A percentile compares a stretch with the other conserved stretches of the same genome.
Conservation (phyloP, 345 rosid genomes). For the Arabis alpina region DNA sequence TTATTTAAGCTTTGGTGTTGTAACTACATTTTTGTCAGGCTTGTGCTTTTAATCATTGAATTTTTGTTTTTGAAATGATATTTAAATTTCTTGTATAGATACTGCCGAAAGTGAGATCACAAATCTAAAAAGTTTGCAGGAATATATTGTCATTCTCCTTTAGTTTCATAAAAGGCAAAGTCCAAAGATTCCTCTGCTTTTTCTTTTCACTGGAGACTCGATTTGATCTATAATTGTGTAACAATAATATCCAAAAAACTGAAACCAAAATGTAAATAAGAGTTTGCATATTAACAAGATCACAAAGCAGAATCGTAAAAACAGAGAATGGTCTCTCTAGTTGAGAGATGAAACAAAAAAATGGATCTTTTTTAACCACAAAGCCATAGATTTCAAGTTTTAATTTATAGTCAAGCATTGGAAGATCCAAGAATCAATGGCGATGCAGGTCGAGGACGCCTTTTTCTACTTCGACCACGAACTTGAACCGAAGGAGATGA, state of each 20-base stretch:
- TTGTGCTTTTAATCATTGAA: constrained; percentile 21
- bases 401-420: constrained; percentile 32
- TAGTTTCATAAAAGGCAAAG: constrained; percentile 10
- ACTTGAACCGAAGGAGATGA: constrained; percentile 59
- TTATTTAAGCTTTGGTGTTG: constrained; percentile 7
- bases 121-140: not conserved
- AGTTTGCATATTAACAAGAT: constrained; percentile 38
- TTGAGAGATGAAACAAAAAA: constrained; percentile 27
- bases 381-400: not conserved
- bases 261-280: constrained; percentile 18
- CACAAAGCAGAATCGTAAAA: constrained; percentile 26
- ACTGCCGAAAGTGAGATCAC: constrained; percentile 21
- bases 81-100: not conserved
- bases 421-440: constrained; percentile 57
- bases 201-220: not conserved
- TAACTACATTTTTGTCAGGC: not conserved
- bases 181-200: constrained; percentile 12
- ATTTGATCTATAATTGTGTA: constrained; percentile 7
- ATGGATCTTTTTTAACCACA: constrained; percentile 1
- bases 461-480: constrained; percentile 79
- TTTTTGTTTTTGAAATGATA: constrained; percentile 10
- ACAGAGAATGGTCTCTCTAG: constrained; percentile 17
- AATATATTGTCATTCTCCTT: constrained; percentile 35
- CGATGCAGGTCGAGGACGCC: constrained; percentile 61
- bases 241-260: constrained; percentile 14